Evolutionary conservation across 1,139 yeast species (phyloP).

Genomic region (Komagataea norvegica): DNA sequence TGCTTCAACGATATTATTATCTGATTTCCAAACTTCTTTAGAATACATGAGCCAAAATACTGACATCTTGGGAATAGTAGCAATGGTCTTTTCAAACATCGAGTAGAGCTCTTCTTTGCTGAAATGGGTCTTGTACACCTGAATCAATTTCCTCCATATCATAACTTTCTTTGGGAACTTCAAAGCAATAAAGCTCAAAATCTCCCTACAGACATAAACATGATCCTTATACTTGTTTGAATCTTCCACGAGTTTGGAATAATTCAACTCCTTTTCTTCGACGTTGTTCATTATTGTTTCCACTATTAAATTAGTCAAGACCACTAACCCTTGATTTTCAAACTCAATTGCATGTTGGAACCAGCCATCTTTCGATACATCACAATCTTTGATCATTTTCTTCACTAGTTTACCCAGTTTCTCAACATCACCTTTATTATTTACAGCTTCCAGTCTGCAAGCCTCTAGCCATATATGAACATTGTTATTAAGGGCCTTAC

Average conservation of each 20-base stretch:
- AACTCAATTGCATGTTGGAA: slow-evolving; percentile 36
- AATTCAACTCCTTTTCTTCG: slow-evolving; percentile 31
- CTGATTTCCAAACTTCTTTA: slow-evolving; percentile 55
- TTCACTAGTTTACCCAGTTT: slow-evolving; percentile 43
- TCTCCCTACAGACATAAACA: slow-evolving; percentile 30
- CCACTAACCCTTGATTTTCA: slow-evolving; percentile 28
- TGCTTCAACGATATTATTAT: slow-evolving; percentile 47
- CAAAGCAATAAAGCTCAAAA: slow-evolving; percentile 45
- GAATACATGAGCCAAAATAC: slow-evolving; percentile 66
- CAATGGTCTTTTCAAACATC: slow-evolving; percentile 46
- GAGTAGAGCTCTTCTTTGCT: slow-evolving; percentile 36
- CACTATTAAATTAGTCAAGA: slow-evolving; percentile 31
- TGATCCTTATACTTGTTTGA: slow-evolving; percentile 39
- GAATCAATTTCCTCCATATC: slow-evolving; percentile 53
- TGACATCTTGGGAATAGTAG: slow-evolving; percentile 43
- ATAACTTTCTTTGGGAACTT: slow-evolving; percentile 44
- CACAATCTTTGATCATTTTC: slow-evolving; percentile 48
- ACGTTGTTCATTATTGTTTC: slow-evolving; percentile 38
- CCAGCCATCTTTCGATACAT: slow-evolving; percentile 40
- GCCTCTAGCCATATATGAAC: slow-evolving; percentile 68
- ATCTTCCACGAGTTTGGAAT: slow-evolving; percentile 44
- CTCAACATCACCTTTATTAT: slow-evolving; percentile 35
- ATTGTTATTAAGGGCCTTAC: slow-evolving; percentile 48
- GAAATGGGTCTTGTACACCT: slow-evolving; percentile 39
- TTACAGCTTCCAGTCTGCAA: slow-evolving; percentile 51